Evolutionary conservation across 768 basidiomycete species (phyloP), one percentile per base, ranked within the genome.

Genomic region (Amanita jacksonii): DNA sequence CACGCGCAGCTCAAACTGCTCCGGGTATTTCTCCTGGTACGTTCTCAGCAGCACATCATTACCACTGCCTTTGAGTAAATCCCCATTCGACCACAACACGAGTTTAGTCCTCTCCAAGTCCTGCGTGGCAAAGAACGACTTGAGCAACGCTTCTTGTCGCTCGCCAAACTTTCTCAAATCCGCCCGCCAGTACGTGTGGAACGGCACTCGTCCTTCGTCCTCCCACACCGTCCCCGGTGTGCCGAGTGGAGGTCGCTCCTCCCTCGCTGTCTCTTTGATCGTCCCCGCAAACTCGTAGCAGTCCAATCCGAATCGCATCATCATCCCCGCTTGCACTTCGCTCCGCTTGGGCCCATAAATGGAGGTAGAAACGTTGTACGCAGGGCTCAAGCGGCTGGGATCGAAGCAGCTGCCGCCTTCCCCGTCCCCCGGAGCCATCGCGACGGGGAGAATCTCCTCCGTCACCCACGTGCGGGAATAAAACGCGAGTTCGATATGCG

Each of bases 261-360:
- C 47, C 48, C 20, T 51, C 50, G 33, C 35, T 30, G 43, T 51
- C 50, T 32, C 43, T 44, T 41, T 74, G 77, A 98, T 75, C 12
- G 89, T 91, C 10, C 82, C 81, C 3, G 92, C 85, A 61, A 92
- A 93, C 57, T 90, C 80, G 57, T 93, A 97, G 63, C 94, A 98
- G 58, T 91, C 86, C 68, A 88, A 68, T 28, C 86, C 86, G 49
- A 86, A 69, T 41, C 75, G 72, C 69, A 97, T 69, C 2, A 78
- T 68, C 51, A 89, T 68, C 13, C 92, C 92, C 0, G 89, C 79
- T 45, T 93, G 84, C 8, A 96, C 71, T 49, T 85, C 80, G 25
- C 76, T 79, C 48, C 59, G 59, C 55, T 78, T 78, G 18, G 75
- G 74, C 4, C 79, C 79, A 54, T 81, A 77, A n/a, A 85, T 53